Conservation (phyloP, 495 filamentous ascomycete genomes). For the Podospora didyma region DNA sequence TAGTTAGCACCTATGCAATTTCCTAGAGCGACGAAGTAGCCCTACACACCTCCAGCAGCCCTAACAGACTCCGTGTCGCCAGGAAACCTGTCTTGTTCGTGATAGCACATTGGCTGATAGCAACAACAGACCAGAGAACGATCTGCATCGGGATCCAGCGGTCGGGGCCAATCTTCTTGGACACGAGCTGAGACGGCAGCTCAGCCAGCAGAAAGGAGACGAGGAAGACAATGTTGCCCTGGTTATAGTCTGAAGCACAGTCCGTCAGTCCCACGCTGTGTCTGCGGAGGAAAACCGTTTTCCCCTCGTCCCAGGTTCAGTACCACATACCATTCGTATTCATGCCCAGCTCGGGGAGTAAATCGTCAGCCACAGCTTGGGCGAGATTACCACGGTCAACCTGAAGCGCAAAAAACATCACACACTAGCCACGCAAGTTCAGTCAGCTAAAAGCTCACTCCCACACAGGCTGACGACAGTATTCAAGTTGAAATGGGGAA, state of each 20-base stretch:
- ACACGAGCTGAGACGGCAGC: slow-evolving; percentile 72
- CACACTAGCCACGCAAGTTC: slow-evolving; percentile 22
- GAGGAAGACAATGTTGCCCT: slow-evolving; percentile 70
- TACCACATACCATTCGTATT: slow-evolving; percentile 44
- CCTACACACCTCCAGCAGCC: slow-evolving; percentile 50
- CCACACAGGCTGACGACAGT: too few species aligned
- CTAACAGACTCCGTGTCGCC: slow-evolving; percentile 57
- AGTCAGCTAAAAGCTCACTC: background rate
- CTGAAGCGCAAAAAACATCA: slow-evolving; percentile 55
- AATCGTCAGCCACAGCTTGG: slow-evolving; percentile 53
- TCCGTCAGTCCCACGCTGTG: background rate
- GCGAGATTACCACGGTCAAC: slow-evolving; percentile 55
- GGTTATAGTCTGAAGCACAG: slow-evolving; percentile 55
- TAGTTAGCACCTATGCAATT: background rate
- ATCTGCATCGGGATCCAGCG: slow-evolving; percentile 81
- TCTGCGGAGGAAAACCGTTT: too few species aligned
- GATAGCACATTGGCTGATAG: slow-evolving; percentile 62
- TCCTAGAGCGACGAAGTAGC: background rate
- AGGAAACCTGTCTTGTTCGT: slow-evolving; percentile 54
- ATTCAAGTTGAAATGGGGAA: too few species aligned
- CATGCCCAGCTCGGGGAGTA: slow-evolving; percentile 51
- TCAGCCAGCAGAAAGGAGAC: slow-evolving; percentile 64
- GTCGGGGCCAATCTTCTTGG: slow-evolving; percentile 69
- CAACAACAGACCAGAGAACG: slow-evolving; percentile 70
- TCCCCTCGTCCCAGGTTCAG: too few species aligned